Percentiles rank a stretch among this genome's conserved stretches.
Conservation (phyloP, 2,329 filamentous ascomycete species). For the Colletotrichum coccodes region DNA sequence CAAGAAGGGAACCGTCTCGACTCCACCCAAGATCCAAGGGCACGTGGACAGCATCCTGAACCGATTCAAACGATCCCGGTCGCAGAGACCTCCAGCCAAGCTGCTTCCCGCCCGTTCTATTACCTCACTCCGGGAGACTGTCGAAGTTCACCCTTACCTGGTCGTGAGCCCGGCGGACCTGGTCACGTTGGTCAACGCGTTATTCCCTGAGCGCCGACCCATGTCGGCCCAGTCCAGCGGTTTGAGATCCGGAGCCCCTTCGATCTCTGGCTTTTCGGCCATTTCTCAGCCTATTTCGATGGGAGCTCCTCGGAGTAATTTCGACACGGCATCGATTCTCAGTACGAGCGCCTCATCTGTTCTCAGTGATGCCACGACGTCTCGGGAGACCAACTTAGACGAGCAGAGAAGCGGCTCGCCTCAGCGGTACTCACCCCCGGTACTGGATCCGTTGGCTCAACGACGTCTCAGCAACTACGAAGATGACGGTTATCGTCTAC, state of each 20-base stretch:
- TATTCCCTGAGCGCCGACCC: conserved; percentile 81
- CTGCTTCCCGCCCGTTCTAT: conserved; percentile 78
- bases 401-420: conserved; percentile 60
- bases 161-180: conserved; percentile 84
- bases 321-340: conserved; percentile 76
- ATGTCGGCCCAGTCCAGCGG: conserved; percentile 70
- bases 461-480: conserved; percentile 64
- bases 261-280: conserved; percentile 73
- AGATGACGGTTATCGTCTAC: conserved; percentile 73
- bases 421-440: conserved; percentile 64
- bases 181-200: conserved; percentile 80
- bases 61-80: conserved; percentile 67
- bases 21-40: conserved; percentile 69
- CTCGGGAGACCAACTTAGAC: conserved; percentile 71
- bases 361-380: conserved; percentile 75
- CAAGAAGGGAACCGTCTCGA: conserved; percentile 69
- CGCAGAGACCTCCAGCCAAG: conserved; percentile 62
- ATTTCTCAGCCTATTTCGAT: conserved; percentile 77
- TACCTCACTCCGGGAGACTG: conserved; percentile 79
- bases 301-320: conserved; percentile 62
- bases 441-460: conserved; percentile 55
- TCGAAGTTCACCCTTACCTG: conserved; percentile 81
- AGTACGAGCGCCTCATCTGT: conserved; percentile 80
- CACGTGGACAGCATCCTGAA: conserved; percentile 79
- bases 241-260: conserved; percentile 74